Base-by-base conservation (phyloP, 176 grass and related monocot genomes). In the Eleusine indica region DNA sequence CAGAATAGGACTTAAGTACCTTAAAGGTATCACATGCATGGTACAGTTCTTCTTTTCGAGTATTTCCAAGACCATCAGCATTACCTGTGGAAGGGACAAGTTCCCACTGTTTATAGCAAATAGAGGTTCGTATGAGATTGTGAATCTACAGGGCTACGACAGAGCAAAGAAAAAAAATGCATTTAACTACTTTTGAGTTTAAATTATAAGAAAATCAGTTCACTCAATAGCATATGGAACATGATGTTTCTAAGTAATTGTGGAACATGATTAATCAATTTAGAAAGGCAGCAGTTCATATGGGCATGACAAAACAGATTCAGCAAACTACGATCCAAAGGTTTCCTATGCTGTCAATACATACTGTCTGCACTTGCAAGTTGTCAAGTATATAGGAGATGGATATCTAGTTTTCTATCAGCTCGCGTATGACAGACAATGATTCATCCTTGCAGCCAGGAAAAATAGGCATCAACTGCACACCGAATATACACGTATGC, bases 31-130 rank as follows among this genome's bases (percentile, higher is more conserved):
- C 57, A 77, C 93, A 94, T 2, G 96, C 96, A 44, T 19, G 48
- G 61, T 93, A 94, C 32, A 98, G 40, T 82, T 98, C 96, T 70
- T 93, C 88, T 66, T 83, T 86, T 51, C 96, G 91, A 75, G 16
- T 87, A 89, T 87, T 81, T 82, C 96, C 93, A 22, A 93, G 67
- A 79, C 96, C 96, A 88, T 98, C 93, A 42, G 91, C 93, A 81
- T 98, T 90, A 46, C 96, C 96, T 98, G 77, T 44, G 39, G 28
- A 76, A 75, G 17, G 2, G 3, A n/a, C 1, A 35, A 7, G 42
- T 22, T 49, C n/a, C 25, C 22, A 64, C 3, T 13, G 61, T 14
- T 30, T 30, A 64, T 64, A 29, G 2, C 25, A 64, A 12, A 64
- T 1, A 3, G 61, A 63, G 21, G 54, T 7, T 57, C 18, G 3